A percentile compares a stretch with the other conserved stretches of the same genome.
Conservation (phyloP, 2,329 filamentous ascomycete genomes). For the Venturia carpophila region DNA sequence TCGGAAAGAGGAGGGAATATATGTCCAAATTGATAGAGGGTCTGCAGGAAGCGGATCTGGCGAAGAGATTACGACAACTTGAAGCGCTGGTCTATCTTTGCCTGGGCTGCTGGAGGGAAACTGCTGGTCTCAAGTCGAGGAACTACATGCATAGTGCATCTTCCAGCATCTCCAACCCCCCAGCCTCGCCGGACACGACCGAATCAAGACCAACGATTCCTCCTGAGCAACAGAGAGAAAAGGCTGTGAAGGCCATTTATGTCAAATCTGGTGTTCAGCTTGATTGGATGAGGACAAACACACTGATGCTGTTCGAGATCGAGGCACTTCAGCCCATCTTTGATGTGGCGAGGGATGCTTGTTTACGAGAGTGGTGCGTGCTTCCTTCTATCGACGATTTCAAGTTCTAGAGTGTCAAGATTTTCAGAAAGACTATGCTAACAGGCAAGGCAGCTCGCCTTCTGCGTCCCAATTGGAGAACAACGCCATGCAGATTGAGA, state of each 20-base stretch:
- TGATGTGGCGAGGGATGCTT: constrained; percentile 31
- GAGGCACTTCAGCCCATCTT: constrained; percentile 36
- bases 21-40: constrained; percentile 38
- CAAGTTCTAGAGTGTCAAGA: not conserved
- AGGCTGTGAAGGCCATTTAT: constrained; percentile 21
- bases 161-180: not conserved
- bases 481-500: constrained; percentile 30
- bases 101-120: constrained; percentile 44
- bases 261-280: constrained; percentile 35
- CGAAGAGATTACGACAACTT: constrained; percentile 30
- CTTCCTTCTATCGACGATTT: not conserved
- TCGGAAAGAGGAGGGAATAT: constrained; percentile 50
- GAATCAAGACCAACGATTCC: not conserved
- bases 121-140: constrained; percentile 31
- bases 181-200: not conserved
- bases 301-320: constrained; percentile 33
- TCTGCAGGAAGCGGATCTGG: constrained; percentile 28
- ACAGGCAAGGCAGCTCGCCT: constrained; percentile 5
- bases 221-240: constrained; percentile 12
- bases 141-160: not conserved
- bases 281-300: constrained; percentile 38
- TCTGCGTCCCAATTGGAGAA: constrained; percentile 17
- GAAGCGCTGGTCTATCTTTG: constrained; percentile 41
- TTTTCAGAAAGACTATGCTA: not conserved
- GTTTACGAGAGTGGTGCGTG: constrained; percentile 24